Evolutionary conservation across 345 rosid genomes (phyloP).

Genomic region (Linum tenue): DNA sequence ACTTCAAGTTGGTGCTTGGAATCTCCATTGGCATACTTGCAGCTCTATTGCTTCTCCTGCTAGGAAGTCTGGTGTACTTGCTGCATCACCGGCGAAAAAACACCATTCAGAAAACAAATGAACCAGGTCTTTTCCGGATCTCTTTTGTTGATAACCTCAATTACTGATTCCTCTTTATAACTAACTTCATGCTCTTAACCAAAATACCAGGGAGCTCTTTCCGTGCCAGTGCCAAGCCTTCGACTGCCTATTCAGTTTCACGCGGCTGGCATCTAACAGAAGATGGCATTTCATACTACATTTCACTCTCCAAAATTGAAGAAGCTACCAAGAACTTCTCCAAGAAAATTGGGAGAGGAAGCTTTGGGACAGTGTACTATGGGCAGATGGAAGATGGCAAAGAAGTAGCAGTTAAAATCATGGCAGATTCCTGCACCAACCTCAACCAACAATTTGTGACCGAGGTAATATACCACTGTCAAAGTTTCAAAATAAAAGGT

Average conservation of each 20-base stretch:
- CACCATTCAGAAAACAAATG: constrained; percentile 22
- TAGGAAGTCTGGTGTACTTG: constrained; percentile 42
- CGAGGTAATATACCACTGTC: constrained; percentile 41
- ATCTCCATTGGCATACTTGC: constrained; percentile 42
- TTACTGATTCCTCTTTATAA: constrained; percentile 7
- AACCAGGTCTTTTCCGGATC: constrained; percentile 37
- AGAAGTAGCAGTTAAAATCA: constrained; percentile 87
- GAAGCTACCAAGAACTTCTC: constrained; percentile 68
- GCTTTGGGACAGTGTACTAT: constrained; percentile 84
- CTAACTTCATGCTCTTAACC: constrained; percentile 3
- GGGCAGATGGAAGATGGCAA: constrained; percentile 94
- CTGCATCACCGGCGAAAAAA: constrained; percentile 28
- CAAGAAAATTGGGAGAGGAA: constrained; percentile 83
- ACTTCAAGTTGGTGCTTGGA: constrained; percentile 46
- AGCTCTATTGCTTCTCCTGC: constrained; percentile 37
- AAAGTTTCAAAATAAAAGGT: neutral
- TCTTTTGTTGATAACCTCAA: neutral
- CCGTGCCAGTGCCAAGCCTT: constrained; percentile 38
- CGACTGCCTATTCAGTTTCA: constrained; percentile 41
- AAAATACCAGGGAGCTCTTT: constrained; percentile 37
- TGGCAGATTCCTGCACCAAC: constrained; percentile 58
- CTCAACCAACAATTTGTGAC: constrained; percentile 77
- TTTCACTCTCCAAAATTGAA: constrained; percentile 61
- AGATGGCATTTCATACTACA: constrained; percentile 69
- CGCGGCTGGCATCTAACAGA: constrained; percentile 62